These are phyloP conservation scores for Coemansia nantahalensis DNA, from an alignment of 192 early-diverging fungal species.

Conservation along the genomic window DNA sequence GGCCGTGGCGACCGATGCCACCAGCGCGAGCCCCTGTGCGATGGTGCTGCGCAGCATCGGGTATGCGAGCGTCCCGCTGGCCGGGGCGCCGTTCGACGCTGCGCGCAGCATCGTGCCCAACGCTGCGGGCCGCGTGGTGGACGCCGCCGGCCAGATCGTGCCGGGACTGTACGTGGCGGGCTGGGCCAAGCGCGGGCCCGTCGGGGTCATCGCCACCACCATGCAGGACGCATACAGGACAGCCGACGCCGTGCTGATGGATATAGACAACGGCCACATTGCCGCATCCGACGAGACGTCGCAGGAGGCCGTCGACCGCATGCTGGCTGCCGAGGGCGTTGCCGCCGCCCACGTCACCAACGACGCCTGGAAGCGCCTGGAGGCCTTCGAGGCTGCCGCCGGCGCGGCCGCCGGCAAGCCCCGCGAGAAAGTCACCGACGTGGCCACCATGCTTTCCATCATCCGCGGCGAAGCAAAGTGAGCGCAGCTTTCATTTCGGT, in stretches of 20 bases:
- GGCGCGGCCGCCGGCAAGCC: constrained; percentile 71
- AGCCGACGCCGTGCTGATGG: constrained; percentile 68
- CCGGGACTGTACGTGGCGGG: constrained; percentile 85
- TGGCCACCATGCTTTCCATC: constrained; percentile 63
- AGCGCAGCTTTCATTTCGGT: neutral
- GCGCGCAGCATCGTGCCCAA: constrained; percentile 73
- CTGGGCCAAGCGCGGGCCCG: constrained; percentile 95
- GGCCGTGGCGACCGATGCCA: constrained; percentile 63
- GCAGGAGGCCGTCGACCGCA: constrained; percentile 14
- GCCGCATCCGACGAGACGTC: too few relatives aligned
- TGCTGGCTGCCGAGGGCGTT: constrained; percentile 25
- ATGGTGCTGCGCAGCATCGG: constrained; percentile 83
- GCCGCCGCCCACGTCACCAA: constrained; percentile 56
- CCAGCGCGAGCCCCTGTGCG: constrained; percentile 59
- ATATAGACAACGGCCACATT: constrained; percentile 53
- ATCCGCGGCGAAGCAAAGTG: constrained; percentile 1
- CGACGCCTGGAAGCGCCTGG: constrained; percentile 80
- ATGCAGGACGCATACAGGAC: constrained; percentile 95
- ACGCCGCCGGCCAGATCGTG: constrained; percentile 35
- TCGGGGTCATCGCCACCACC: constrained; percentile 91
- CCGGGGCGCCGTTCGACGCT: constrained; percentile 75
- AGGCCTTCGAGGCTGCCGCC: constrained; percentile 64
- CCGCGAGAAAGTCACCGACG: constrained; percentile 72
- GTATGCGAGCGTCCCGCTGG: constrained; percentile 71
- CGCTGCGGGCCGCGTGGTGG: constrained; percentile 66